Percentiles rank a stretch among this genome's conserved stretches.
phyloP scores from a whole-genome alignment of 2,329 filamentous ascomycete genomes.

The Dactylonectria macrodidyma region DNA sequence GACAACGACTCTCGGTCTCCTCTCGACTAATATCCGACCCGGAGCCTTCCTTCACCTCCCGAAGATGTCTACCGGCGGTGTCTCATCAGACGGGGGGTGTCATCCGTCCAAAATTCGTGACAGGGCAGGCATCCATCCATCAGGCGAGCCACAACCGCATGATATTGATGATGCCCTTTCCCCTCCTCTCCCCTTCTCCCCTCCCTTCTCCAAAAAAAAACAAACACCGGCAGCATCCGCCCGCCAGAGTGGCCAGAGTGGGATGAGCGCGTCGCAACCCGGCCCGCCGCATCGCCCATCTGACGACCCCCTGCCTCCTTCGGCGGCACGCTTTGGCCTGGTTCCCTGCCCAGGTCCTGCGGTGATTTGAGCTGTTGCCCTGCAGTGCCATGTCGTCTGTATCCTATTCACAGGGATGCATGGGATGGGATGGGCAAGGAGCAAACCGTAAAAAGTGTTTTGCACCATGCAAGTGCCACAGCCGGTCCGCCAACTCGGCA shows the following conservation, averaged over 20 bases:
- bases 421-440: not conserved
- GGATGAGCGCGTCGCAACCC: constrained; percentile 10
- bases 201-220: no score
- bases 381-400: not conserved
- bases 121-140: not conserved
- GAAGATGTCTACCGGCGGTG: constrained; percentile 1
- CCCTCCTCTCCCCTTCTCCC: not conserved
- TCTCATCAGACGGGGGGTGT: not conserved
- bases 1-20: not conserved
- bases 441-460: not conserved
- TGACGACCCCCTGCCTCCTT: constrained; percentile 5
- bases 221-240: constrained; percentile 4
- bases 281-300: constrained; percentile 8
- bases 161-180: not conserved
- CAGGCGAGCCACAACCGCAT: constrained; percentile 15
- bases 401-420: not conserved
- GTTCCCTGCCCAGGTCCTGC: not conserved
- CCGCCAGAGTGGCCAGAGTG: not conserved
- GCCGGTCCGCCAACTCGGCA: constrained; percentile 16
- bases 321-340: not conserved
- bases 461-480: constrained; percentile 9
- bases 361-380: not conserved
- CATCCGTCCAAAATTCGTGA: not conserved
- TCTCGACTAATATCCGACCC: not conserved
- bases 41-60: not conserved